These are phyloP conservation scores for Coniella lustricola DNA, from an alignment of 2,329 filamentous ascomycete species.

Conservation along the genomic window DNA sequence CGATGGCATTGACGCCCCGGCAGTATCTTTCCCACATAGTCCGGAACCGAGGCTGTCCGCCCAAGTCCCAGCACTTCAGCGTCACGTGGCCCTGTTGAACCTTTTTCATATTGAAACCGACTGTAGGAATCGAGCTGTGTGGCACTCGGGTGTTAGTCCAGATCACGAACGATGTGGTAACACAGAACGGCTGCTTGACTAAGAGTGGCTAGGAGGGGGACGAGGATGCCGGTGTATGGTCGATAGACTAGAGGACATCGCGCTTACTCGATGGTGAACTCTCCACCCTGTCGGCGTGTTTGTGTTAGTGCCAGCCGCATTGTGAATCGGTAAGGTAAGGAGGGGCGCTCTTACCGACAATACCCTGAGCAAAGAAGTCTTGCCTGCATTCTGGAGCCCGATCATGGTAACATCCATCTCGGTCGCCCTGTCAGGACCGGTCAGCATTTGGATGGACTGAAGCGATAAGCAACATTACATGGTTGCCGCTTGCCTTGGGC, in stretches of 20 bases:
- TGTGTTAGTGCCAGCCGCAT: slow-evolving; percentile 11
- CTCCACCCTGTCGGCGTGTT: slow-evolving; percentile 64
- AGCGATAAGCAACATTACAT: slow-evolving; percentile 3
- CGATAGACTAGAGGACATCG: slow-evolving; percentile 10
- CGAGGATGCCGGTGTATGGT: slow-evolving; percentile 16
- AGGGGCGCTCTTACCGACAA: slow-evolving; percentile 69
- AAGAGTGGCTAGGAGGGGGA: not conserved
- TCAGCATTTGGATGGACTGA: slow-evolving; percentile 4
- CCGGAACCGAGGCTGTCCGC: slow-evolving; percentile 91
- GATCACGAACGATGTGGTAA: slow-evolving; percentile 28
- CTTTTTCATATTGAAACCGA: slow-evolving; percentile 98
- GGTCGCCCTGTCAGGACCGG: slow-evolving; percentile 62
- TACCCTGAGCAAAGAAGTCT: slow-evolving; percentile 89
- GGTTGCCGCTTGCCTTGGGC: not conserved
- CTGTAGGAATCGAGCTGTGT: slow-evolving; percentile 88
- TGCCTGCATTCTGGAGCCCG: slow-evolving; percentile 94
- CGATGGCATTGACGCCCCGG: slow-evolving; percentile 92
- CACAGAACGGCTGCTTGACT: no score
- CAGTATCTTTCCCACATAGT: slow-evolving; percentile 99
- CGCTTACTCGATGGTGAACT: slow-evolving; percentile 97
- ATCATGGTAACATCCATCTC: slow-evolving; percentile 99
- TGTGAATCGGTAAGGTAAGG: not conserved
- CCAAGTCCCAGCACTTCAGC: slow-evolving; percentile 98
- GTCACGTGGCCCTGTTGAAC: slow-evolving; percentile 98
- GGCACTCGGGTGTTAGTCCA: slow-evolving; percentile 20